Evolutionary conservation across 768 basidiomycete genomes (phyloP).

Genomic region (Hygrophoropsis aurantiaca): DNA sequence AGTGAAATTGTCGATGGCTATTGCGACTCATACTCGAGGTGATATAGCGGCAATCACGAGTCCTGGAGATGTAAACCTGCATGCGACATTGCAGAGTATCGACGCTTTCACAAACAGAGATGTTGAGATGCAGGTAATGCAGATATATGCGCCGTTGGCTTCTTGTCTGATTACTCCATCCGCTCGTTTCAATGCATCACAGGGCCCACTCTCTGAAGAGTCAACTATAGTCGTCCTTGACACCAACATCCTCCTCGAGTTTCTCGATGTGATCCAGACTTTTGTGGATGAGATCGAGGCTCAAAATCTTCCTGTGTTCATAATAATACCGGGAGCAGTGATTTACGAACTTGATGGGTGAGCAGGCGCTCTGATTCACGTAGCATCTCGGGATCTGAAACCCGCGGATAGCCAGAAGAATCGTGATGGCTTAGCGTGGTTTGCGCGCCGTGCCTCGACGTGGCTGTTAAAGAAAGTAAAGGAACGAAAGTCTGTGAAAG

Average conservation of each 20-base stretch:
- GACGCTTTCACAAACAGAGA: conserved; percentile 61
- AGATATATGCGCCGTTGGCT: not conserved
- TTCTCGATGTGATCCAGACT: conserved; percentile 60
- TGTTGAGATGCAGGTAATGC: conserved; percentile 68
- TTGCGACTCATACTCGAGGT: no score
- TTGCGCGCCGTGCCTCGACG: conserved; percentile 66
- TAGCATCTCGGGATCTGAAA: no score
- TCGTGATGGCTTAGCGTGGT: conserved; percentile 48
- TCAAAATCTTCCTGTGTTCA: conserved; percentile 45
- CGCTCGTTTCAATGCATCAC: not conserved
- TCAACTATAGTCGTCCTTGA: conserved; percentile 63
- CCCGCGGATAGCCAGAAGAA: conserved; percentile 40
- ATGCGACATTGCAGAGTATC: conserved; percentile 49
- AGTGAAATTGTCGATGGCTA: no score
- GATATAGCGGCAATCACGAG: not conserved
- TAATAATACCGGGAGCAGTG: conserved; percentile 75
- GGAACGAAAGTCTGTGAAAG: conserved; percentile 53
- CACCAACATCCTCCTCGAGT: conserved; percentile 75
- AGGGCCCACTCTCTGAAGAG: conserved; percentile 45
- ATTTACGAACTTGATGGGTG: conserved; percentile 78
- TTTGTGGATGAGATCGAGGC: conserved; percentile 65
- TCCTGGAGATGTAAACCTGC: conserved; percentile 10
- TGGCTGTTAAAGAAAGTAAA: conserved; percentile 67
- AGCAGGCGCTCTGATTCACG: no score
- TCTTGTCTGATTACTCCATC: not conserved